Conservation (phyloP, 257 asterid species). For the Primulina huaijiensis region DNA sequence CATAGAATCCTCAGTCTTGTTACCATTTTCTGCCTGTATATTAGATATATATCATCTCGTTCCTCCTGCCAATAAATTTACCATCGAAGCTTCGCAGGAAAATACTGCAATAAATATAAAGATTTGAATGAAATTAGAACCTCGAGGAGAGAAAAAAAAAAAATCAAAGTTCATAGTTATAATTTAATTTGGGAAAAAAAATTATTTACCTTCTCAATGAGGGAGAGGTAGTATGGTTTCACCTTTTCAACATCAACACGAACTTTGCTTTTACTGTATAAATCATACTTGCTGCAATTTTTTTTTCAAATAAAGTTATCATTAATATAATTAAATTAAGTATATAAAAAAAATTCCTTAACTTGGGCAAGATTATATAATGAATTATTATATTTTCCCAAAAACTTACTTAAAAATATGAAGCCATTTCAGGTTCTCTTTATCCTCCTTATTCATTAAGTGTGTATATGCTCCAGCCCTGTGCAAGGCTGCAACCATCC, state of each 20-base stretch:
- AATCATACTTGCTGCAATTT: slow-evolving; percentile 44
- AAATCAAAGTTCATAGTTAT: background rate
- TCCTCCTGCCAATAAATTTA: slow-evolving; percentile 13
- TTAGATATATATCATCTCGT: background rate
- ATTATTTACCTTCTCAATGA: slow-evolving; percentile 53
- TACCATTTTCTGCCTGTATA: background rate
- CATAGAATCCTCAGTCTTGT: background rate
- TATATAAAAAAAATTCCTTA: background rate
- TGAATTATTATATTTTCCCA: too few relatives aligned
- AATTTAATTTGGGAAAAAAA: too few relatives aligned
- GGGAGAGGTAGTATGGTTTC: slow-evolving; percentile 67
- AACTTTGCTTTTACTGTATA: slow-evolving; percentile 52
- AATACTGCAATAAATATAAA: slow-evolving; percentile 46
- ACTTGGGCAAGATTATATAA: background rate
- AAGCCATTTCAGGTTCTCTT: slow-evolving; percentile 47
- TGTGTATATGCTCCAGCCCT: slow-evolving; percentile 44
- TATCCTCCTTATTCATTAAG: slow-evolving; percentile 55
- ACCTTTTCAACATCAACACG: slow-evolving; percentile 35
- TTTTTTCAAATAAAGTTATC: background rate
- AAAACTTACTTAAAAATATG: slow-evolving; percentile 40
- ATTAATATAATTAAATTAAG: background rate
- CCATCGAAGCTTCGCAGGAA: slow-evolving; percentile 69
- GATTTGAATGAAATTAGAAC: background rate
- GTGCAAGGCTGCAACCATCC: slow-evolving; percentile 37
- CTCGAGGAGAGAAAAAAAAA: background rate